These are phyloP conservation scores for Linum trigynum DNA, from an alignment of 345 rosid genomes.

Conservation along the genomic window DNA sequence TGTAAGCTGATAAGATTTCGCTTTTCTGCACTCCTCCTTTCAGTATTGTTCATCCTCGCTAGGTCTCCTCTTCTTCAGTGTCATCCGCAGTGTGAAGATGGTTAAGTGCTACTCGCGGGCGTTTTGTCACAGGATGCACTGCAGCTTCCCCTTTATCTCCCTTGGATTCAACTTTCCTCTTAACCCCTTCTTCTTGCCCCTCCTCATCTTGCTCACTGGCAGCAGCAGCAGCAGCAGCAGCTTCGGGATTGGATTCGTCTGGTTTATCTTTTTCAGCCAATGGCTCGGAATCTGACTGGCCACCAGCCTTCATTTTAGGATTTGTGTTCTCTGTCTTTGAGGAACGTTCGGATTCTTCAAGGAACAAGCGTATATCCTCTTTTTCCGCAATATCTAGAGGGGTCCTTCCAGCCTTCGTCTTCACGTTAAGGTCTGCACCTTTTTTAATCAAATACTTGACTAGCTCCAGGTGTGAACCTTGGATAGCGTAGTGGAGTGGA, in stretches of 20 bases:
- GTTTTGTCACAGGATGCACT: constrained; percentile 33
- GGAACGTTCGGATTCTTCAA: constrained; percentile 47
- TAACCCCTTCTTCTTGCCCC: constrained; percentile 30
- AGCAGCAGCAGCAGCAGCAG: constrained; percentile 4
- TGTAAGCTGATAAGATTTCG: not conserved
- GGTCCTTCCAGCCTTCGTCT: constrained; percentile 73
- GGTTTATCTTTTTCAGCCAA: constrained; percentile 14
- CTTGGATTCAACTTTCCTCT: constrained; percentile 38
- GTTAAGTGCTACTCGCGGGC: constrained; percentile 47
- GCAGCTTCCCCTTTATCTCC: constrained; percentile 21
- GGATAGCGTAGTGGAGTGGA: constrained; percentile 87
- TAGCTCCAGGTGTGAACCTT: constrained; percentile 74
- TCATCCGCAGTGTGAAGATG: constrained; percentile 68
- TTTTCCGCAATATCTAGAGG: constrained; percentile 63
- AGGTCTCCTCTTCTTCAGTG: constrained; percentile 17
- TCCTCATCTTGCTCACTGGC: constrained; percentile 14
- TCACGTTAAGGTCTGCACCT: constrained; percentile 51
- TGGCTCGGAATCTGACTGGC: constrained; percentile 26
- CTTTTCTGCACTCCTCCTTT: not conserved
- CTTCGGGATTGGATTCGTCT: constrained; percentile 23
- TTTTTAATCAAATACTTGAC: constrained; percentile 66
- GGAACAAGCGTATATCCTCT: constrained; percentile 41
- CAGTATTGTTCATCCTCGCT: not conserved
- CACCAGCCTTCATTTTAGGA: constrained; percentile 25
- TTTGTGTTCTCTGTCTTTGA: constrained; percentile 22